Evolutionary conservation across 1,284 basidiomycete species (phyloP), one percentile per base, ranked within the genome.

Genomic region (Clitocybe nebularis): DNA sequence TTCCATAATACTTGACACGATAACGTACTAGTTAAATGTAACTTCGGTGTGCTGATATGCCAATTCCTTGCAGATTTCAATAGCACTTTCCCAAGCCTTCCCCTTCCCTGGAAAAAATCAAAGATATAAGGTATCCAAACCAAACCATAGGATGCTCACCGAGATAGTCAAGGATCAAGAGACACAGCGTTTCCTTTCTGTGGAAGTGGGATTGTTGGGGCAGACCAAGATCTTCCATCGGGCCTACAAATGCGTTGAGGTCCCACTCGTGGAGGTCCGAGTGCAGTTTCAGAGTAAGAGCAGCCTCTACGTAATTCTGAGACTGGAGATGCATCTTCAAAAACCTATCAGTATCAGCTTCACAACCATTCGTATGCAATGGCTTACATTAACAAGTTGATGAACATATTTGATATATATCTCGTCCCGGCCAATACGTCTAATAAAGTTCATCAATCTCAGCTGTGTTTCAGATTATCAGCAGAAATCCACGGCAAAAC

Each of bases 381-480:
- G 28, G 60, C 79, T 58, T 58, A 91, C 89, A 55, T 92, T 89
- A 41, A 94, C 90, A 13, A 96, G 81, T 57, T 95, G 89, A 57
- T 96, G 90, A 14, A 95, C 89, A 60, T 95, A 96, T 74, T 92
- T 89, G 64, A 93, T 88, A 59, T 93, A 92, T 46, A 93, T 89
- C 56, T 93, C 90, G 56, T 90, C 85, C 19, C 90, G 75, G 14
- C 90, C 90, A 46, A 93, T 90, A 25, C 84, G 76, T 22, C 86
- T 76, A 54, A 93, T 90, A 61, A 93, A 94, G 60, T 89, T 88
- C 89, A 96, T 93, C 47, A 97, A 70, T 28, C 91, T 81, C 44
- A 96, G 74, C 84, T 88, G 45, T 36, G 44, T 24, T 25, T 8
- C 10, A 37, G 23, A 48, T 25, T 42, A 41, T 45, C 13, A 29